Base-by-base conservation (phyloP, 345 rosid genomes). In the Eucalyptus marginata region DNA sequence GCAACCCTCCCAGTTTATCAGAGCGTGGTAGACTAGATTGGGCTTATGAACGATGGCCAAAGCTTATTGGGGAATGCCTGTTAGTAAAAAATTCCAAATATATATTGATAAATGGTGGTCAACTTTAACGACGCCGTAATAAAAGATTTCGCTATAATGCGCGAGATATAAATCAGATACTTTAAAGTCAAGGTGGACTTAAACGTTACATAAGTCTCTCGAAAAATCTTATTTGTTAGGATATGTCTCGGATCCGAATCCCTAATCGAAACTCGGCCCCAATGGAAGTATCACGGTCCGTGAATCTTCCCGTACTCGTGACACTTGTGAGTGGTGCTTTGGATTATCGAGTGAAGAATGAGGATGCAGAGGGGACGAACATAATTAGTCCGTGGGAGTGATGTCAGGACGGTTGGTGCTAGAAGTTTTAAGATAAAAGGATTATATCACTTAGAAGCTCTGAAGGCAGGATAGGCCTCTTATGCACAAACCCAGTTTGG, bases 1-100 rank as follows among this genome's bases (percentile, higher is more conserved):
- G 25, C 58, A 0, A 18, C 25, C 58, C 0, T 3, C 58, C 58
- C 10, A 52, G 10, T 3, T 3, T 3, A 52, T 3, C 2, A 3
- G 58, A 52, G 58, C 58, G 1, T 20, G 58, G 43, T 66, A 31
- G 79, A 13, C 15, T 66, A 31, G 79, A 13, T 15, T 31, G 40
- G 79, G 40, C 10, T 31, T 0, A 15, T 15, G 40, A 66, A 52
- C 58, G 25, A 52, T 52, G 71, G 18, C 71, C 31, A 13, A 29
- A 62, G 71, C 36, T 20, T 5, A 18, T 18, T 0, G 4, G 46
- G 25, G 44, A 71, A 36, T 71, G 13, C 25, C 13, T 3, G 2
- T 5, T 18, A 3, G 13, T 4, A 71, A 36, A 71, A 1, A 71
- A 33, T 9, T 71, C 44, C 2, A 33, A 43, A 33, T 33, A 5